phyloP scores from a whole-genome alignment of 768 basidiomycete genomes.

The Amanita thiersii region DNA sequence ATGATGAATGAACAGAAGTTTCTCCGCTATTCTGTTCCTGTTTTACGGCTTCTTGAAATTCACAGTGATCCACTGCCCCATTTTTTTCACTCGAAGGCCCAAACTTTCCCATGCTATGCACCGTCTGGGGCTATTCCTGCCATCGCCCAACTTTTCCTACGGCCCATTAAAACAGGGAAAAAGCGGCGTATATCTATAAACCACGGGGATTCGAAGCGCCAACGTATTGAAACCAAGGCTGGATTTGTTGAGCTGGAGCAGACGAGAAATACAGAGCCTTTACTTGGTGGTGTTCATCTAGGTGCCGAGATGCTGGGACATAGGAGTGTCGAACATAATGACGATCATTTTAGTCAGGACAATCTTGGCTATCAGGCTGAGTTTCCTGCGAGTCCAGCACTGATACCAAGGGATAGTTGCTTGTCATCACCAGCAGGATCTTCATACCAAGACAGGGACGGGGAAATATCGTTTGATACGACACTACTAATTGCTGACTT shows the following conservation, averaged over 20 bases:
- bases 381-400: too few relatives aligned
- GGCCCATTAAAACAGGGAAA: constrained; percentile 52
- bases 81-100: constrained; percentile 79
- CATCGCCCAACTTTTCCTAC: constrained; percentile 77
- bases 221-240: constrained; percentile 41
- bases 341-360: too few relatives aligned
- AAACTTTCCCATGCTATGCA: constrained; percentile 72
- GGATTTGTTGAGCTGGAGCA: constrained; percentile 67
- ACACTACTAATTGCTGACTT: constrained; percentile 63
- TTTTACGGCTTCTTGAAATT: constrained; percentile 83
- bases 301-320: constrained; percentile 2
- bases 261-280: constrained; percentile 28
- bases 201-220: constrained; percentile 50
- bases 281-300: neutral
- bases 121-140: constrained; percentile 82
- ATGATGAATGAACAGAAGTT: constrained; percentile 79
- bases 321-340: too few relatives aligned
- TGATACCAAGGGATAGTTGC: too few relatives aligned
- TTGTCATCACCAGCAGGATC: too few relatives aligned
- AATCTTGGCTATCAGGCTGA: too few relatives aligned
- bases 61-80: constrained; percentile 76
- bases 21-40: constrained; percentile 75
- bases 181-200: constrained; percentile 54
- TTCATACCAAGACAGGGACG: too few relatives aligned
- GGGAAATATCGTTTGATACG: too few relatives aligned